Conservation (phyloP, 2,329 filamentous ascomycete species). For the Raffaelea ambrosiae region DNA sequence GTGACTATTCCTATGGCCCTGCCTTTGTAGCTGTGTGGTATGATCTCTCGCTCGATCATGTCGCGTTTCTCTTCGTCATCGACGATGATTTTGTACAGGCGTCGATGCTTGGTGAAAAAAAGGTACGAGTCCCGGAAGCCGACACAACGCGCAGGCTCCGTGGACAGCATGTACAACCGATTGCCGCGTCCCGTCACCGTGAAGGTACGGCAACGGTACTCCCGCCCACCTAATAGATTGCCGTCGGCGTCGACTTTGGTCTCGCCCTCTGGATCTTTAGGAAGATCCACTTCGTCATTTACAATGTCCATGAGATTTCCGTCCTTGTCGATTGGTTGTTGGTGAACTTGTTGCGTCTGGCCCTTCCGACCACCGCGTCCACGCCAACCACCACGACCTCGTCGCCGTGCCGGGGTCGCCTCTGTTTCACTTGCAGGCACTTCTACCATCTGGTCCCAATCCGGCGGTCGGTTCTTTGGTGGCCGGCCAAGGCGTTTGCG, state of each 20-base stretch:
- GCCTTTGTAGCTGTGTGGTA: slow-evolving; percentile 97
- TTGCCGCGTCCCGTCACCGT: slow-evolving; percentile 77
- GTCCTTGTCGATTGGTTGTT: slow-evolving; percentile 86
- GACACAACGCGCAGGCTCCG: slow-evolving; percentile 90
- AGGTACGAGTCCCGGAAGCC: slow-evolving; percentile 97
- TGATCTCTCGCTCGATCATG: slow-evolving; percentile 89
- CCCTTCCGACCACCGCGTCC: slow-evolving; percentile 58
- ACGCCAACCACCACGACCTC: slow-evolving; percentile 64
- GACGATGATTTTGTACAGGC: slow-evolving; percentile 96
- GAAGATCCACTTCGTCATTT: slow-evolving; percentile 83
- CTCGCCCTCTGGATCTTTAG: slow-evolving; percentile 81
- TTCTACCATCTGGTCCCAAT: slow-evolving; percentile 61
- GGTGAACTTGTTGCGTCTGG: slow-evolving; percentile 59
- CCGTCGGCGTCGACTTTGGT: slow-evolving; percentile 88
- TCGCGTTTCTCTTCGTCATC: slow-evolving; percentile 96
- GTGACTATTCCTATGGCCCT: slow-evolving; percentile 95
- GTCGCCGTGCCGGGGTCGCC: slow-evolving; percentile 46
- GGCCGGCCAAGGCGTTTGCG: slow-evolving; percentile 76
- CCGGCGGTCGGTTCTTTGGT: slow-evolving; percentile 74
- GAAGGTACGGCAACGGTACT: slow-evolving; percentile 94
- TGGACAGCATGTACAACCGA: slow-evolving; percentile 95
- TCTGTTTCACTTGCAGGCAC: slow-evolving; percentile 38
- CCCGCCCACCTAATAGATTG: slow-evolving; percentile 70
- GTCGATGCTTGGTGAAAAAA: slow-evolving; percentile 96
- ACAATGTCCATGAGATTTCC: slow-evolving; percentile 86